Evolutionary conservation across 345 rosid genomes (phyloP), one percentile per base, ranked within the genome.

Genomic region (Draba incana): DNA sequence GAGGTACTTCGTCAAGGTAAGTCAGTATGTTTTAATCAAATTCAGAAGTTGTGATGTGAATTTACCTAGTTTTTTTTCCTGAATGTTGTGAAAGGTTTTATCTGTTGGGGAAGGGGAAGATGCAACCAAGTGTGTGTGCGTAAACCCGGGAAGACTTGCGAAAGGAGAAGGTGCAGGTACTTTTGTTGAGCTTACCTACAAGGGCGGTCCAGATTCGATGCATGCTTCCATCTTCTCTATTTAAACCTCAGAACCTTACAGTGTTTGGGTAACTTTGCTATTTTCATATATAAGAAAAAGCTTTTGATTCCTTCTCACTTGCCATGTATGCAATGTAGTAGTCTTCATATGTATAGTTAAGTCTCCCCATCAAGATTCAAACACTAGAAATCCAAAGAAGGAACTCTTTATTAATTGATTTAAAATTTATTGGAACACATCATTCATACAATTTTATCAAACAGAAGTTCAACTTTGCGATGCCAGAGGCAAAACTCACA

Each of bases 111-210:
- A 80, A 69, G 82, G 14, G 10, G 87, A 90, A 72, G 86, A 85
- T 49, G 77, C 73, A 46, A 78, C 11, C 50, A 91, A 84, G 75
- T 88, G 95, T 63, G 68, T 87, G 14, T 91, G 96, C 54, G 76
- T 91, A 51, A 91, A 93, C 78, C 98, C 98, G 0, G 96, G 97
- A 75, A 84, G 95, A 78, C 72, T 87, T 39, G 82, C 96, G 35
- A 88, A 88, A 77, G 98, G 97, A 70, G 92, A 86, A 82, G 88
- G 92, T 0, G 95, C 84, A 0, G 93, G 98, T 66, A 92, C 95
- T 60, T 94, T 94, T 55, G 91, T 68, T 8, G 95, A 91, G 82
- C 84, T 91, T 48, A 64, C 76, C 64, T 89, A 81, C 76, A 69
- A 69, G 13, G 87, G 89, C 6, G 70, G 79, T 75, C 82, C 86